A percentile compares a stretch with the other conserved stretches of the same genome.
Evolutionary conservation across 441 rosid species (phyloP).

Genomic region (Gossypium gossypioides): DNA sequence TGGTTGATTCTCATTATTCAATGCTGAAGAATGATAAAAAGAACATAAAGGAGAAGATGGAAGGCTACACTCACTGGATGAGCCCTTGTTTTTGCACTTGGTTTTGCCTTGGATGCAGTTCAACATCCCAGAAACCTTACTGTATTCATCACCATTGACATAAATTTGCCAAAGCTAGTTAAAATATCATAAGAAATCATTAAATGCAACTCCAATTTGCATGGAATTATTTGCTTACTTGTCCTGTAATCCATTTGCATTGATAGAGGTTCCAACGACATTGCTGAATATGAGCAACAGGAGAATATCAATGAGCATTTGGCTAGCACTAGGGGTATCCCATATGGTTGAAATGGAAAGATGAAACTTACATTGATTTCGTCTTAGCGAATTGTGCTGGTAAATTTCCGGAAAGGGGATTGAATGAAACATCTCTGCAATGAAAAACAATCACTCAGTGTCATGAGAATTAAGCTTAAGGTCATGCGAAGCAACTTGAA

Average conservation of each 20-base stretch:
- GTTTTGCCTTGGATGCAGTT: constrained; percentile 29
- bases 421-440: constrained; percentile 51
- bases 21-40: no score
- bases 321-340: background rate
- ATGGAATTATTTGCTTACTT: constrained; percentile 16
- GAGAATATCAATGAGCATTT: background rate
- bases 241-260: constrained; percentile 22
- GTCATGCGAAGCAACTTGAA: background rate
- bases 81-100: constrained; percentile 32
- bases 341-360: background rate
- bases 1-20: background rate
- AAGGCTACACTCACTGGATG: constrained; percentile 29
- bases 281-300: constrained; percentile 27
- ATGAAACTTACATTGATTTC: constrained; percentile 33
- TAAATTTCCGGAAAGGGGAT: constrained; percentile 41
- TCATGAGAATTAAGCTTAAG: background rate
- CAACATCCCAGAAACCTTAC: constrained; percentile 33
- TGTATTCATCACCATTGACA: constrained; percentile 17
- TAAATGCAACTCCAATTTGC: background rate
- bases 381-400: constrained; percentile 25
- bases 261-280: constrained; percentile 36
- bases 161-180: background rate
- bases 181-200: background rate
- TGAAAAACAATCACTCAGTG: background rate
- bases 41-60: background rate